Base-by-base conservation (phyloP, 805 yeast genomes). In the Cyberlindnera americana region DNA sequence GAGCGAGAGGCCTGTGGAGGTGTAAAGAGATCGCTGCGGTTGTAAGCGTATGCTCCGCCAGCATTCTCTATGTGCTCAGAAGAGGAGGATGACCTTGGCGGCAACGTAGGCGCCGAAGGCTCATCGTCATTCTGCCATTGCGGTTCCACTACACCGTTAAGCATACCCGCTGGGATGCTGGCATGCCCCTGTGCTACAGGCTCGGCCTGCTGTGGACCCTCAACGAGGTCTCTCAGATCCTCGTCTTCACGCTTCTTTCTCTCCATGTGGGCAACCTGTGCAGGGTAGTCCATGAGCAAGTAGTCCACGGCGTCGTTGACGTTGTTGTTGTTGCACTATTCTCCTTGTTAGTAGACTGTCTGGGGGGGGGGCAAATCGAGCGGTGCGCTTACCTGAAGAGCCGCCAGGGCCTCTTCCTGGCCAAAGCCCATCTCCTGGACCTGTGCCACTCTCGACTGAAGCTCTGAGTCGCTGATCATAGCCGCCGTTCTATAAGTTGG, bases 281-380 rank as follows among this genome's bases (percentile, higher is more conserved):
- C 66, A 7, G 14, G 21, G 5, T 57, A 61, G 42, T 35, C 33
- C 32, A 35, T 26, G 19, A 71, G 67, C 15, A 73, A 57, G 46
- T 54, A 64, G 16, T 58, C 49, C 11, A 64, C 52, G 3, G 73
- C 72, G 6, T 49, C 51, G 27, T 58, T 58, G 3, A 66, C 51
- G 34, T 66, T 56, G 62, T 35, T 12, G 38, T 17, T 46, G 38
- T 14, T 19, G 12, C 11, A 15, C 29, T 37, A 29, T 35, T 34
- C 29, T 29, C 6, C 10, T n/a, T 18, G 12, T 11, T 16, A 31
- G 12, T 11, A n/a, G n/a, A n/a, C n/a, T n/a, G n/a, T n/a, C n/a
- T n/a, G n/a, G n/a, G n/a, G n/a, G n/a, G n/a, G n/a, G n/a, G n/a
- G n/a, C n/a, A n/a, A n/a, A n/a, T n/a, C n/a, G n/a, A n/a, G n/a